Base-by-base conservation (phyloP, 495 filamentous ascomycete genomes). In the Hyphodiscus hymeniophilus region DNA sequence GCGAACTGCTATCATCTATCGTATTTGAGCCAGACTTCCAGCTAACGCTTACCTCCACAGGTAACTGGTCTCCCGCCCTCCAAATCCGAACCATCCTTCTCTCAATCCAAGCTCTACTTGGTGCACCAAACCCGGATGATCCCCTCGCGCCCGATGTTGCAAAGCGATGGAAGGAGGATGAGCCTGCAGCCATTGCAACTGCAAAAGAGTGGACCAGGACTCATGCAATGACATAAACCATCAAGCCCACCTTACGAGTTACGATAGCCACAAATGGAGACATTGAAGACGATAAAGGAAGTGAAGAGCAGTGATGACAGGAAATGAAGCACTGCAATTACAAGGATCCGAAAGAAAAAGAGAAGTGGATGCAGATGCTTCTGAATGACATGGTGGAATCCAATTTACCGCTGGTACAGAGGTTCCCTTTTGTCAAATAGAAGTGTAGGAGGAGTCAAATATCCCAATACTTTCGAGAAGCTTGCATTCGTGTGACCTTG, bases 51-150 rank as follows among this genome's bases (percentile, higher is more conserved):
- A 15, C 3, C 36, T 21, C 36, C 32, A 7, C 50, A 96, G 90
- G 89, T 61, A 99, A 99, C 74, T 99, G 92, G 92, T 97, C 92
- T 17, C 92, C 92, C 7, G 92, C 92, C 21, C 79, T 99, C 3
- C 92, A 99, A 63, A 99, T 99, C 62, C 84, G 92, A 26, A 99
- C 92, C 0, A 97, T 99, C 51, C 76, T 99, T 2, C 80, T 99
- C 26, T 95, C 89, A 16, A 99, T 99, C 62, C 92, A 99, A 67
- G 92, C 92, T 13, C 73, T 99, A 30, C 79, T 99, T 13, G 92
- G 92, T 23, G 94, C 92, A 7, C 92, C 92, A 11, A 99, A 99
- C 64, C 92, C 92, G 1, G 94, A 98, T 55, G 92, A 98, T 62
- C 92, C 92, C 11, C 75, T 98, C 33, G 92, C 92, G 23, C 92